Percentiles rank a stretch among this genome's conserved stretches.
phyloP scores from a whole-genome alignment of 2,329 filamentous ascomycete genomes.

The Ramularia endophylla region DNA sequence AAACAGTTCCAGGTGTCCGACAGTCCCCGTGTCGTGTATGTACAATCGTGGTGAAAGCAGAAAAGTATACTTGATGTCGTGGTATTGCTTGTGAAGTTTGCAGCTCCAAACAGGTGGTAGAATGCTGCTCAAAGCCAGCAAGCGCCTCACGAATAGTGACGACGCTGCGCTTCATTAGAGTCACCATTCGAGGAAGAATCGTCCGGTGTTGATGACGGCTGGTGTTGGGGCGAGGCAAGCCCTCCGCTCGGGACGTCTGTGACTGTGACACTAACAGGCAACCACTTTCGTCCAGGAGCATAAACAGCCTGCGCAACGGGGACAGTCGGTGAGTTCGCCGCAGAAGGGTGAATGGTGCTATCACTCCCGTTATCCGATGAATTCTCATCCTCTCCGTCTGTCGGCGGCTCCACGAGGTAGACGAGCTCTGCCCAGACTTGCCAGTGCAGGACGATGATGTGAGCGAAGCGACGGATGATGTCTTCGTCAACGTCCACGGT shows the following conservation, averaged over 20 bases:
- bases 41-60: too few species aligned
- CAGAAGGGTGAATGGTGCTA: conserved; percentile 15
- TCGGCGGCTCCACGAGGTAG: conserved; percentile 43
- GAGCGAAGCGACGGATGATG: conserved; percentile 71
- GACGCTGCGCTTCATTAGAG: too few species aligned
- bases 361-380: conserved; percentile 18
- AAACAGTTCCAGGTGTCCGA: too few species aligned
- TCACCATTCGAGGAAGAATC: too few species aligned
- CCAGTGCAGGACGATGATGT: conserved; percentile 84
- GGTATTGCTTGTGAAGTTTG: too few species aligned
- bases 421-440: conserved; percentile 75
- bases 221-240: conserved; percentile 11
- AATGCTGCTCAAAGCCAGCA: too few species aligned
- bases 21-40: too few species aligned
- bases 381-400: conserved; percentile 17
- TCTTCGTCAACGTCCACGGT: conserved; percentile 38
- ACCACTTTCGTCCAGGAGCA: conserved; percentile 25
- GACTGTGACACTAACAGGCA: conserved; percentile 26
- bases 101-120: too few species aligned
- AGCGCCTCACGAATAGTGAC: too few species aligned
- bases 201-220: too few species aligned
- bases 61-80: too few species aligned
- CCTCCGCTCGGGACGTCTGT: conserved; percentile 22
- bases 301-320: conserved; percentile 27
- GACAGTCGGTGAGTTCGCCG: conserved; percentile 19